These are phyloP conservation scores for Cephalotrichum gorgonifer DNA, from an alignment of 2,329 filamentous ascomycete species.

Conservation along the genomic window DNA sequence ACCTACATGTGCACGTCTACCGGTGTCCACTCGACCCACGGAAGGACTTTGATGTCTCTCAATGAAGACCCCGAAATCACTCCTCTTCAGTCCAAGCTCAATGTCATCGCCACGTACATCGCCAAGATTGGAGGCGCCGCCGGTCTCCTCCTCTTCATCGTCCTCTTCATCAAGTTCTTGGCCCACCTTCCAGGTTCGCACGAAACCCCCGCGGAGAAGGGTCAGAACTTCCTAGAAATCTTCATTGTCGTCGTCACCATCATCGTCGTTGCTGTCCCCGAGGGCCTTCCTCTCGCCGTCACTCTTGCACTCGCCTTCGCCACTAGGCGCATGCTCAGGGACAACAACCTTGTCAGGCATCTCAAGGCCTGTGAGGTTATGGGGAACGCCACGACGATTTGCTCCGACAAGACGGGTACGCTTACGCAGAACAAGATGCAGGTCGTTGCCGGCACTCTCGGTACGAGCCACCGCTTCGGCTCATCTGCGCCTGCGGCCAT, in stretches of 20 bases:
- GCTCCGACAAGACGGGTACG: conserved; percentile 59
- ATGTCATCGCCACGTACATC: conserved; percentile 66
- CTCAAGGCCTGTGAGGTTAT: conserved; percentile 72
- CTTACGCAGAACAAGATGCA: conserved; percentile 62
- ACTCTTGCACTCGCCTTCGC: conserved; percentile 68
- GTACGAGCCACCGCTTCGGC: conserved; percentile 45
- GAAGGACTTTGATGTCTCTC: conserved; percentile 63
- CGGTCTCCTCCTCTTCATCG: conserved; percentile 69
- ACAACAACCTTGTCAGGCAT: conserved; percentile 68
- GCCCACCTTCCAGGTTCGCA: conserved; percentile 49
- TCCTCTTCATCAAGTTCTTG: conserved; percentile 78
- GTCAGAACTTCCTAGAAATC: conserved; percentile 65
- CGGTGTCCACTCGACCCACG: conserved; percentile 63
- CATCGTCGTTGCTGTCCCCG: conserved; percentile 69
- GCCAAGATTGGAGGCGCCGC: conserved; percentile 68
- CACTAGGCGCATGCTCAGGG: conserved; percentile 65
- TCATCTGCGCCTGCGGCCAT: conserved; percentile 15
- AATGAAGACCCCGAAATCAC: conserved; percentile 67
- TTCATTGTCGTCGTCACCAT: conserved; percentile 72
- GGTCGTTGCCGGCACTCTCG: conserved; percentile 50
- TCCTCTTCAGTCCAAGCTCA: conserved; percentile 66
- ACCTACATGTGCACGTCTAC: conserved; percentile 67
- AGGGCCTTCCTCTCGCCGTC: conserved; percentile 68
- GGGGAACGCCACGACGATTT: conserved; percentile 66
- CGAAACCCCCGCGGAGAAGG: conserved; percentile 57